Percentiles rank a stretch among this genome's conserved stretches.
These are phyloP conservation scores for Sporothrix brasiliensis DNA, from an alignment of 2,329 filamentous ascomycete species.

Conservation along the genomic window DNA sequence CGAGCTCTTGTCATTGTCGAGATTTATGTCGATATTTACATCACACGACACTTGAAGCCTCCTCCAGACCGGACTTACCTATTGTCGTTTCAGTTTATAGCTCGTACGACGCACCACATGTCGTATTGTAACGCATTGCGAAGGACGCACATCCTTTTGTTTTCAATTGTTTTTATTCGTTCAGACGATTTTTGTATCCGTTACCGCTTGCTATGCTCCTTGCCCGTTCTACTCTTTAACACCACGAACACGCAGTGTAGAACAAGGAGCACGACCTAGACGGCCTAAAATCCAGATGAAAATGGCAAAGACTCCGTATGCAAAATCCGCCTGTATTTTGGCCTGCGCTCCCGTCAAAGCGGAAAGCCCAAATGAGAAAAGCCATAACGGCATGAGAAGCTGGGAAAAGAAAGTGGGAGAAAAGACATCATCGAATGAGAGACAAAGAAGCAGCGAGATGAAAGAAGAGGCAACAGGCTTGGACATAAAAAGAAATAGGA, in stretches of 20 bases:
- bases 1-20: neutral
- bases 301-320: conserved; percentile 58
- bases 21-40: neutral
- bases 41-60: neutral
- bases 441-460: neutral
- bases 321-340: conserved; percentile 46
- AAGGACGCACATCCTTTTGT: neutral
- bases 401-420: neutral
- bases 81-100: neutral
- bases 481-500: neutral
- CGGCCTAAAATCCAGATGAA: conserved; percentile 24
- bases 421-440: neutral
- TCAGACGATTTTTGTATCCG: conserved; percentile 8
- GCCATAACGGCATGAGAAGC: conserved; percentile 2
- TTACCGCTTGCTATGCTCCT: neutral
- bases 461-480: conserved; percentile 2
- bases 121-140: neutral
- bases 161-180: conserved; percentile 23
- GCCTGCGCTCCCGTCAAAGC: conserved; percentile 4
- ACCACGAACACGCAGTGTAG: neutral
- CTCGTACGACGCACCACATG: neutral
- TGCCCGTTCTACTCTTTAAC: neutral
- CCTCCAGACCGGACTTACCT: neutral
- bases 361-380: neutral
- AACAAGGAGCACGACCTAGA: conserved; percentile 14